Conservation (phyloP, 75 land plant genomes). For the Pinus tabuliformis region DNA sequence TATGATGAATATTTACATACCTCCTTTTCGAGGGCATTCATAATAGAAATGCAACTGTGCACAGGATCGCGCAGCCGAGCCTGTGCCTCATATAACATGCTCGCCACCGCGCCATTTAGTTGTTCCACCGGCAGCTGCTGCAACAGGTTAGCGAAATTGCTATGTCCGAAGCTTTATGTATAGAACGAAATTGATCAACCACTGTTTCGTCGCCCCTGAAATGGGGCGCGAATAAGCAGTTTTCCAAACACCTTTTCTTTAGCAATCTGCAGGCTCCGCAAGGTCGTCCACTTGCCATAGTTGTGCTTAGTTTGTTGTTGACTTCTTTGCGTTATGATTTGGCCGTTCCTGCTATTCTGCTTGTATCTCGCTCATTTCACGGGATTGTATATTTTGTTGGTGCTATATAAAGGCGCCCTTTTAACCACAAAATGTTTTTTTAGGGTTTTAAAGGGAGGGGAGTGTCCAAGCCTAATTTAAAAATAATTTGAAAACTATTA, state of each 20-base stretch:
- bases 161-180: conserved; percentile 86
- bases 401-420: too few relatives aligned
- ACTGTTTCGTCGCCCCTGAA: conserved; percentile 69
- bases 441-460: too few relatives aligned
- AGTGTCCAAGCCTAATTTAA: too few relatives aligned
- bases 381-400: too few relatives aligned
- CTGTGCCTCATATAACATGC: conserved; percentile 84
- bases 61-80: conserved; percentile 86
- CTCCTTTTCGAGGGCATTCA: conserved; percentile 80
- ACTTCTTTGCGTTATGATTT: too few relatives aligned
- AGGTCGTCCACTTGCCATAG: conserved; percentile 11
- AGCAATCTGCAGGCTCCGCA: conserved; percentile 82
- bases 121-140: conserved; percentile 56
- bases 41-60: conserved; percentile 75
- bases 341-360: too few relatives aligned
- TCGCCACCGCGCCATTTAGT: conserved; percentile 65
- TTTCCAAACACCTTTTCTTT: conserved; percentile 62
- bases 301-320: too few relatives aligned
- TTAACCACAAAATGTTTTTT: too few relatives aligned
- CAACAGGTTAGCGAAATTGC: conserved; percentile 75
- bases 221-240: conserved; percentile 81
- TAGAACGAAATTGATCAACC: conserved; percentile 72
- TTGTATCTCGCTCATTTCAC: too few relatives aligned
- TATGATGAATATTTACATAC: conserved; percentile 12
- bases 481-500: too few relatives aligned